A percentile compares a stretch with the other conserved stretches of the same genome.
Evolutionary conservation across 2,329 filamentous ascomycete genomes (phyloP).

Genomic region (Lasiodiplodia hormozganensis): DNA sequence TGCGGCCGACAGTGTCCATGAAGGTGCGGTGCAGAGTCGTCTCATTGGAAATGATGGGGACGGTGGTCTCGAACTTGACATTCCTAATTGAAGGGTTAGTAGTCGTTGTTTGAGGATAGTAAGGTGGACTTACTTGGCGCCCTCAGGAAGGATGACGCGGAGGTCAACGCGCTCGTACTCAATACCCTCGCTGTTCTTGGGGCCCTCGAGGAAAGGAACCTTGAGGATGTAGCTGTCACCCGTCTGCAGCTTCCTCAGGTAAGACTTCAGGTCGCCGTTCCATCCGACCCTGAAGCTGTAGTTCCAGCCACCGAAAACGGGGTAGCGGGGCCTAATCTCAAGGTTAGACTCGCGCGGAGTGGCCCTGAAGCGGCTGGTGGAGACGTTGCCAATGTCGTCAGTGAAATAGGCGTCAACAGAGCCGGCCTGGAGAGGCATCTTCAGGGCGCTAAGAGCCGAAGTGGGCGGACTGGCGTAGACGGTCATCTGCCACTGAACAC

Average conservation of each 20-base stretch:
- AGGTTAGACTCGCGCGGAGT: constrained; percentile 80
- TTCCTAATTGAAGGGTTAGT: constrained; percentile 62
- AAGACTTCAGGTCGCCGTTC: constrained; percentile 84
- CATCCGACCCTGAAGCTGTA: constrained; percentile 97
- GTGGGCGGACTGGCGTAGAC: constrained; percentile 77
- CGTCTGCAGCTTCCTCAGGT: constrained; percentile 69
- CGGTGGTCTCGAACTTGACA: constrained; percentile 75
- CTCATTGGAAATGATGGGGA: constrained; percentile 72
- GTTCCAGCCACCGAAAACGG: constrained; percentile 97
- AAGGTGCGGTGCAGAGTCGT: constrained; percentile 80
- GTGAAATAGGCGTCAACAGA: constrained; percentile 91
- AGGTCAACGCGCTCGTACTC: constrained; percentile 84
- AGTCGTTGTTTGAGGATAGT: not conserved
- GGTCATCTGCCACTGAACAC: constrained; percentile 56
- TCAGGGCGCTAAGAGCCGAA: constrained; percentile 80
- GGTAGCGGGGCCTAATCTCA: constrained; percentile 92
- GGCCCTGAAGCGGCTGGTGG: constrained; percentile 85
- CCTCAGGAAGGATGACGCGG: constrained; percentile 87
- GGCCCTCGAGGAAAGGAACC: constrained; percentile 91
- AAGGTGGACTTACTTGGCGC: constrained; percentile 72
- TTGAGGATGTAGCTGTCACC: constrained; percentile 82
- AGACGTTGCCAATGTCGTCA: constrained; percentile 96
- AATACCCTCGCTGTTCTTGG: constrained; percentile 82
- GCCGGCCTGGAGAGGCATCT: constrained; percentile 78
- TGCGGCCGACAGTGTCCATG: constrained; percentile 91